Conservation (phyloP, 495 filamentous ascomycete genomes). For the Amniculicola lignicola region DNA sequence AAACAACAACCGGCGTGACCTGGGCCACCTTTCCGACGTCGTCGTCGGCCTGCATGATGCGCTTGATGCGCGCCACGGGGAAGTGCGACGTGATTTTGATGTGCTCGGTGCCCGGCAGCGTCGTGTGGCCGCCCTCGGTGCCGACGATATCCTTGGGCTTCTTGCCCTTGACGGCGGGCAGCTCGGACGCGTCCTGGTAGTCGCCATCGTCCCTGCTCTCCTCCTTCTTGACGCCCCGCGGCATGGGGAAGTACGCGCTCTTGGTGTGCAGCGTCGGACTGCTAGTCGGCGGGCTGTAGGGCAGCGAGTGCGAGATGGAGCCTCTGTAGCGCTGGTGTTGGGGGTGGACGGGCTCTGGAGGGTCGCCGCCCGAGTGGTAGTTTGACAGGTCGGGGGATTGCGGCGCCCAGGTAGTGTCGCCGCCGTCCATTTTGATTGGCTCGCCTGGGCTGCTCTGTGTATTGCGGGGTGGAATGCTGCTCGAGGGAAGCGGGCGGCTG, state of each 20-base stretch:
- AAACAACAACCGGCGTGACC: constrained; percentile 90
- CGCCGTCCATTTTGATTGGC: constrained; percentile 29
- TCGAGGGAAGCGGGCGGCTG: not conserved
- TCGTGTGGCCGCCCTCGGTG: not conserved
- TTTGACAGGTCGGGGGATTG: constrained; percentile 39
- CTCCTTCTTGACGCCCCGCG: constrained; percentile 25
- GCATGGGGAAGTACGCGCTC: constrained; percentile 12
- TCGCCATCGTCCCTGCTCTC: constrained; percentile 25
- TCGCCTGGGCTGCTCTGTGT: too few species aligned
- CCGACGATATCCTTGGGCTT: constrained; percentile 29
- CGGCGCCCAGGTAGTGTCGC: constrained; percentile 37
- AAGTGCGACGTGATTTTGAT: constrained; percentile 92
- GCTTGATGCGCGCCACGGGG: constrained; percentile 95
- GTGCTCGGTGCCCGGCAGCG: constrained; percentile 17
- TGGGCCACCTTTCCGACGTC: constrained; percentile 98
- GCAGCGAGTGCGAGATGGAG: constrained; percentile 32
- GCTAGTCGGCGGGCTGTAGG: constrained; percentile 30
- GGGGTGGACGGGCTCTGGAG: constrained; percentile 28
- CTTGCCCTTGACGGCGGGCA: constrained; percentile 1
- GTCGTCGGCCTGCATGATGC: constrained; percentile 99
- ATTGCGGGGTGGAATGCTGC: constrained; percentile 2
- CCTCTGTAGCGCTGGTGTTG: constrained; percentile 39
- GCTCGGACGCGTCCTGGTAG: constrained; percentile 26
- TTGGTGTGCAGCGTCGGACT: constrained; percentile 5
- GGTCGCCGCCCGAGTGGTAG: constrained; percentile 25